Base-by-base conservation (phyloP, 306 rosid genomes). In the Quercus bicolor region DNA sequence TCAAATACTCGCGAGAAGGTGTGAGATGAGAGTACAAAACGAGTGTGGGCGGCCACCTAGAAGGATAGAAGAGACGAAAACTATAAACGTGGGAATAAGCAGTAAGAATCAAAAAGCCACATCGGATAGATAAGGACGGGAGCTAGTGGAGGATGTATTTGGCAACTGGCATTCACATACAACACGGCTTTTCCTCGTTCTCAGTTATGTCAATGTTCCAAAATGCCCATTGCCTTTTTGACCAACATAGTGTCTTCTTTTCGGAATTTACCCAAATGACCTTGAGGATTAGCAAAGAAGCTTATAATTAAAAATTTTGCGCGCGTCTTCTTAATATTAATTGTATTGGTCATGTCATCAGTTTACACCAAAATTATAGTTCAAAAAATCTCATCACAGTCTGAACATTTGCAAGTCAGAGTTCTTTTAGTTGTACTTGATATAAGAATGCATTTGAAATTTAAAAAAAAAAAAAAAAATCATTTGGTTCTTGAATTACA, bases 151-250 rank as follows among this genome's bases (percentile, higher is more conserved):
- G 43, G 75, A 29, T 77, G 80, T 9, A 53, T 45, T 34, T 34
- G 74, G 70, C 43, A 19, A 56, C 18, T 20, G 10, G 51, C 16
- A 65, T 84, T 21, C 70, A 72, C 72, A 80, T 40, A 40, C 12
- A 40, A 18, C 84, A 80, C 79, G 87, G 80, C 77, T 73, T 56
- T 76, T 80, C 72, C 55, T 26, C 31, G 45, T 61, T 7, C 54
- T 72, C 73, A 1, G 0, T 18, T 10, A 23, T 37, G 5, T 23
- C 43, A 24, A 4, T 33, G 34, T 56, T 43, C 40, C 54, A 54
- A 19, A 20, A 6, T n/a, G 20, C 26, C 56, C 79, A 14, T 75
- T 0, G 19, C 14, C 62, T 73, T 40, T 56, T 66, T 80, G 79
- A 80, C 79, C 75, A 54, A 2, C 4, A 31, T 2, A 12, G 14